Evolutionary conservation across 2,329 filamentous ascomycete species (phyloP).

Genomic region (Dactylella cylindrospora): DNA sequence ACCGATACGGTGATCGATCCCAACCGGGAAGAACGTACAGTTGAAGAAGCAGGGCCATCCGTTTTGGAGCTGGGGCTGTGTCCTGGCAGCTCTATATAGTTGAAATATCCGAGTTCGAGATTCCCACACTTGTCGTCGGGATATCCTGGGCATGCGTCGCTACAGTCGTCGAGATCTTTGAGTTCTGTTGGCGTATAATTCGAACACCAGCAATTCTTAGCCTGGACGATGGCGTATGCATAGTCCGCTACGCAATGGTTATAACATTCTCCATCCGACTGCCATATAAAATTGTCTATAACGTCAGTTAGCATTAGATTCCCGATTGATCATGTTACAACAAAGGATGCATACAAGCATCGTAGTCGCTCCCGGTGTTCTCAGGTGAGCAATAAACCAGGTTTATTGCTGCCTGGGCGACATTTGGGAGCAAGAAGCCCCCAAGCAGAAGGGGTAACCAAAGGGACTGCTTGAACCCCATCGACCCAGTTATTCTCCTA

Average conservation of each 20-base stretch:
- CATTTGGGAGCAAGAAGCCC: slow-evolving; percentile 9
- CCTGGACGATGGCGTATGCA: slow-evolving; percentile 69
- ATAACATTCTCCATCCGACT: slow-evolving; percentile 70
- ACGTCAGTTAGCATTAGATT: slow-evolving; percentile 1
- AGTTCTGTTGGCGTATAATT: slow-evolving; percentile 62
- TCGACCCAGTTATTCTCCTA: slow-evolving; percentile 31
- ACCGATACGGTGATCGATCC: slow-evolving; percentile 30
- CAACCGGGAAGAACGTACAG: slow-evolving; percentile 42
- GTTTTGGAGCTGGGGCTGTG: slow-evolving; percentile 37
- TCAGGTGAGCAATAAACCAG: slow-evolving; percentile 28
- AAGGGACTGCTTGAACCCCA: slow-evolving; percentile 19
- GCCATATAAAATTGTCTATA: slow-evolving; percentile 49
- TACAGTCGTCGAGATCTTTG: slow-evolving; percentile 56
- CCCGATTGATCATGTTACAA: neutral
- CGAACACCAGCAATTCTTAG: slow-evolving; percentile 72
- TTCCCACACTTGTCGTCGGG: slow-evolving; percentile 67
- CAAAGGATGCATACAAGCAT: slow-evolving; percentile 14
- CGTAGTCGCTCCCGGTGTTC: slow-evolving; percentile 23
- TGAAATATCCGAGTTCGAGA: slow-evolving; percentile 58
- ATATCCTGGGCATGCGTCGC: slow-evolving; percentile 68
- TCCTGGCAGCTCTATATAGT: slow-evolving; percentile 59
- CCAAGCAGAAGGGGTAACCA: slow-evolving; percentile 32
- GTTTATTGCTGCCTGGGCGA: slow-evolving; percentile 13
- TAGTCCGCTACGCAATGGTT: slow-evolving; percentile 62
- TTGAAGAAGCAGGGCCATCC: slow-evolving; percentile 32